Percentiles rank a stretch among this genome's conserved stretches.
Evolutionary conservation across 306 rosid species (phyloP).

Genomic region (Ormosia semicastrata): DNA sequence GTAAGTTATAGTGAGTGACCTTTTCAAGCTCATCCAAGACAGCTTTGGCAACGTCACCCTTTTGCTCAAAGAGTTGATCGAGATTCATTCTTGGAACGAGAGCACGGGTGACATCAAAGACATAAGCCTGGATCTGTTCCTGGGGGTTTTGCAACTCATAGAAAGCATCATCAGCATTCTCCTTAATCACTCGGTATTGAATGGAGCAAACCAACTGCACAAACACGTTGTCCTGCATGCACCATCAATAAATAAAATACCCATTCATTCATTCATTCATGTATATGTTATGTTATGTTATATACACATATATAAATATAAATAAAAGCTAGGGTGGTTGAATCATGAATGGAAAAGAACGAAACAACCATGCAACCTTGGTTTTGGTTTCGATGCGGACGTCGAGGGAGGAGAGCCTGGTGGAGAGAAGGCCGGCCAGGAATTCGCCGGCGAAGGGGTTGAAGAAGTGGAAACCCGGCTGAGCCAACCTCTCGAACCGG

Average conservation of each 20-base stretch:
- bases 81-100: constrained; percentile 78
- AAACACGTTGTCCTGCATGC: constrained; percentile 80
- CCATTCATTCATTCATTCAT: not conserved
- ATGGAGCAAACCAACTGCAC: constrained; percentile 90
- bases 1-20: constrained; percentile 34
- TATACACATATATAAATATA: too few species aligned
- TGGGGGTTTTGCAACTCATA: constrained; percentile 89
- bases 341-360: too few species aligned
- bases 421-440: constrained; percentile 78
- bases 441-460: constrained; percentile 80
- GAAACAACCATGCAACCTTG: constrained; percentile 44
- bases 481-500: constrained; percentile 65
- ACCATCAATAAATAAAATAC: not conserved
- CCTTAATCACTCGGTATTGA: constrained; percentile 76
- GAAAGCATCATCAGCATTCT: constrained; percentile 88
- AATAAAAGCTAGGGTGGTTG: too few species aligned
- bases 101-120: constrained; percentile 93
- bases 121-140: constrained; percentile 96
- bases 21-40: constrained; percentile 90
- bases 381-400: constrained; percentile 93
- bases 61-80: constrained; percentile 94
- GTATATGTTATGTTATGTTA: too few species aligned
- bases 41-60: constrained; percentile 90
- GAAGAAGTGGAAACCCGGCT: constrained; percentile 80
- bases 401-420: constrained; percentile 78